Base-by-base conservation (phyloP, 2,329 filamentous ascomycete species). In the Aureobasidium sp. region DNA sequence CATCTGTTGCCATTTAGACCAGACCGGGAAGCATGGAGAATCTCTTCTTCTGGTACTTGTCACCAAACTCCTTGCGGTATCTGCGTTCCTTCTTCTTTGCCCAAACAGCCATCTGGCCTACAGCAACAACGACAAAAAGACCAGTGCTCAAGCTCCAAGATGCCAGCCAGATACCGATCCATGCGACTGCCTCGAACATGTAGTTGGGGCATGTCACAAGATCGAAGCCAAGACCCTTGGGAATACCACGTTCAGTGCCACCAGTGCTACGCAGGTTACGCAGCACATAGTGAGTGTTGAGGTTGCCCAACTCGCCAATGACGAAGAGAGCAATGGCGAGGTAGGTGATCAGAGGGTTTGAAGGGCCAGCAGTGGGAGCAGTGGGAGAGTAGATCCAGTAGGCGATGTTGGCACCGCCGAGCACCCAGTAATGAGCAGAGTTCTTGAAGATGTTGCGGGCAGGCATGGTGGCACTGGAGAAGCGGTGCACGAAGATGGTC, bases 131-230 rank as follows among this genome's bases (percentile, higher is more conserved):
- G 64, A 89, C 85, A 75, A 97, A 97, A 25, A 96, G 67, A 16
- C 85, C 78, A 0, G 94, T 89, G 55, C 86, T 83, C 79, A 88
- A 88, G 76, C 87, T 92, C 69, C 90, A 87, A 68, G 86, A 91
- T 59, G 93, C 83, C 47, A 96, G 72, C 67, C 89, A 87, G 61
- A 97, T 81, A 30, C 91, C 92, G 34, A 89, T 68, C 94, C 94
- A 99, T 0, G 92, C 85, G 41, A 96, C 74, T 7, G 89, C 81
- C 73, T 99, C 94, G 68, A 95, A 97, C 79, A 96, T 85, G 79
- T 99, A 99, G 79, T 99, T 99, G 45, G 94, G 94, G 78, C 92
- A 96, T 13, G 94, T 99, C 58, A 99, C 93, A 39, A 90, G 77
- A 66, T 79, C 81, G 75, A 97, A 97, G 34, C 92, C 90, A 62